Evolutionary conservation across 495 filamentous ascomycete genomes (phyloP).

Genomic region (Penicillium antarcticum): DNA sequence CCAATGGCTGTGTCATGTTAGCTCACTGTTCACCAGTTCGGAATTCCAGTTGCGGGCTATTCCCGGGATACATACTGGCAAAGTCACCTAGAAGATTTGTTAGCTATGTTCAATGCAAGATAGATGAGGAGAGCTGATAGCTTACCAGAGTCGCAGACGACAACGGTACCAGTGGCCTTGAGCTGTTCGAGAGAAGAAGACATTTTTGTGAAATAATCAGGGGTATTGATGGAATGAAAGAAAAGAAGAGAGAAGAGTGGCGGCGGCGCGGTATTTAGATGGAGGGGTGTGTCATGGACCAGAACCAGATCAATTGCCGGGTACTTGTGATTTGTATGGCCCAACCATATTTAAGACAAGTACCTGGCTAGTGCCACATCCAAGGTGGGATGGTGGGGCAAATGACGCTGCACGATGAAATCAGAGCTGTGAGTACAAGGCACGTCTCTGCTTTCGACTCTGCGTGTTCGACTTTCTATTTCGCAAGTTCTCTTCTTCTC

Average conservation of each 20-base stretch:
- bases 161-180: slow-evolving; percentile 92
- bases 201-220: slow-evolving; percentile 51
- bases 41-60: neutral
- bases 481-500: neutral
- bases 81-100: slow-evolving; percentile 61
- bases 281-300: slow-evolving; percentile 20
- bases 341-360: slow-evolving; percentile 6
- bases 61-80: slow-evolving; percentile 56
- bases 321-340: slow-evolving; percentile 14
- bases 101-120: slow-evolving; percentile 16
- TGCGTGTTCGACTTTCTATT: neutral
- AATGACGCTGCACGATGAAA: slow-evolving; percentile 32
- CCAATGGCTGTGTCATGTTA: slow-evolving; percentile 69
- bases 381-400: slow-evolving; percentile 34
- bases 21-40: neutral
- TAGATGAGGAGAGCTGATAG: slow-evolving; percentile 2
- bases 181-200: slow-evolving; percentile 89
- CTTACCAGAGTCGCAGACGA: slow-evolving; percentile 96
- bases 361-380: slow-evolving; percentile 8
- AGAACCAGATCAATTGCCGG: slow-evolving; percentile 8
- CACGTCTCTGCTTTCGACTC: neutral
- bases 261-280: slow-evolving; percentile 24
- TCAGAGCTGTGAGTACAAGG: slow-evolving; percentile 3
- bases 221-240: slow-evolving; percentile 6
- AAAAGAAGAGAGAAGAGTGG: slow-evolving; percentile 27